A percentile compares a stretch with the other conserved stretches of the same genome.
phyloP scores from a whole-genome alignment of 108 stramenopile species.

The Cyclotella atomus region DNA sequence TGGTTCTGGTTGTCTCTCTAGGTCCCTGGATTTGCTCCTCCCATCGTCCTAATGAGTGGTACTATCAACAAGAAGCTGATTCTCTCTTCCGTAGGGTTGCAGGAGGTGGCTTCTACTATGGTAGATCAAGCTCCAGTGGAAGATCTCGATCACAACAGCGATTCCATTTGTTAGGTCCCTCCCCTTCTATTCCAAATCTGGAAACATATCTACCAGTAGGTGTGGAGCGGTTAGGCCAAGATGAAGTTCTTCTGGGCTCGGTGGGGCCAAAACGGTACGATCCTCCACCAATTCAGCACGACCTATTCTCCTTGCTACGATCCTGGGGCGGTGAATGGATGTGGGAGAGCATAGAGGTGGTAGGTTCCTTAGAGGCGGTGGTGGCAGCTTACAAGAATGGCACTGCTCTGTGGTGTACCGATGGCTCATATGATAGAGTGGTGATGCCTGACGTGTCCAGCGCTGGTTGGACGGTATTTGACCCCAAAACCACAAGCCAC shows the following conservation, averaged over 20 bases:
- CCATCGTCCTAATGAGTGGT: neutral
- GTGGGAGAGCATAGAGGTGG: neutral
- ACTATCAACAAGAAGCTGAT: neutral
- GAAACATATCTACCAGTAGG: neutral
- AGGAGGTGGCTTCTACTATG: neutral
- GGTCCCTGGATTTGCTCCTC: neutral
- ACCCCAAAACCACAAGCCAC: neutral
- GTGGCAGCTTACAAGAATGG: neutral
- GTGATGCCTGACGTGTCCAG: neutral
- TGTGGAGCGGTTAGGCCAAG: neutral
- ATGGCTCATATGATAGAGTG: neutral
- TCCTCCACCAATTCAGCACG: neutral
- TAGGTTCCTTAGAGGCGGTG: neutral
- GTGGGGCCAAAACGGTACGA: neutral
- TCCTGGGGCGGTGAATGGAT: neutral
- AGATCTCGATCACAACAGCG: neutral
- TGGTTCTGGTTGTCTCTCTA: neutral
- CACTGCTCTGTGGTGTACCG: neutral
- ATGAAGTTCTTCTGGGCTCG: neutral
- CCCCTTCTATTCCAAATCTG: neutral
- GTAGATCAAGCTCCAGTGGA: neutral
- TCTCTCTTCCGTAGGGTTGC: neutral
- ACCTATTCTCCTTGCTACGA: neutral
- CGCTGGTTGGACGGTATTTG: neutral
- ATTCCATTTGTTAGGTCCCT: neutral